Conservation (phyloP, 2,329 filamentous ascomycete genomes). For the Diaporthe destruens region DNA sequence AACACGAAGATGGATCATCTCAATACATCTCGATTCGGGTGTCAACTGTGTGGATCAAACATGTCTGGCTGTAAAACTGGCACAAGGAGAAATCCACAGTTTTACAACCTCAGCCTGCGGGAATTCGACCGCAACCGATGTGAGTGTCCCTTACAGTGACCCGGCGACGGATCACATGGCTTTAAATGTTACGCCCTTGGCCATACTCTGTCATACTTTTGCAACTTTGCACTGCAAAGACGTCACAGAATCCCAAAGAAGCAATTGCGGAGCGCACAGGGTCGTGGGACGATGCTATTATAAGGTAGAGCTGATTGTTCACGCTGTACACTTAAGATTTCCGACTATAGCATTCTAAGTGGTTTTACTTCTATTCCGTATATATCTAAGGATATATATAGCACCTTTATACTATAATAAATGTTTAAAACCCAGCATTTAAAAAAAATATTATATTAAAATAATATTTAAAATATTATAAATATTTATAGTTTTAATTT, state of each 20-base stretch:
- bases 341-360: conserved; percentile 28
- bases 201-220: background rate
- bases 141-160: background rate
- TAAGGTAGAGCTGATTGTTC: background rate
- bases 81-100: too few relatives aligned
- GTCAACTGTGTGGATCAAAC: background rate
- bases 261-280: background rate
- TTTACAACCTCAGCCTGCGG: background rate
- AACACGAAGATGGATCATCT: conserved; percentile 1
- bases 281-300: background rate
- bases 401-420: too few relatives aligned
- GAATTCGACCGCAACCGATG: background rate
- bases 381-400: too few relatives aligned
- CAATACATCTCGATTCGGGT: background rate
- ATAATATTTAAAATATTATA: too few relatives aligned
- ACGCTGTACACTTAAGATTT: conserved; percentile 12
- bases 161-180: background rate
- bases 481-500: too few relatives aligned
- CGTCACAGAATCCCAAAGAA: background rate
- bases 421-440: too few relatives aligned
- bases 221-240: background rate
- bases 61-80: background rate
- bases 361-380: too few relatives aligned
- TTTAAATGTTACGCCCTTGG: background rate
- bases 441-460: too few relatives aligned